These are phyloP conservation scores for Davidsoniella virescens DNA, from an alignment of 2,329 filamentous ascomycete species.

Conservation along the genomic window DNA sequence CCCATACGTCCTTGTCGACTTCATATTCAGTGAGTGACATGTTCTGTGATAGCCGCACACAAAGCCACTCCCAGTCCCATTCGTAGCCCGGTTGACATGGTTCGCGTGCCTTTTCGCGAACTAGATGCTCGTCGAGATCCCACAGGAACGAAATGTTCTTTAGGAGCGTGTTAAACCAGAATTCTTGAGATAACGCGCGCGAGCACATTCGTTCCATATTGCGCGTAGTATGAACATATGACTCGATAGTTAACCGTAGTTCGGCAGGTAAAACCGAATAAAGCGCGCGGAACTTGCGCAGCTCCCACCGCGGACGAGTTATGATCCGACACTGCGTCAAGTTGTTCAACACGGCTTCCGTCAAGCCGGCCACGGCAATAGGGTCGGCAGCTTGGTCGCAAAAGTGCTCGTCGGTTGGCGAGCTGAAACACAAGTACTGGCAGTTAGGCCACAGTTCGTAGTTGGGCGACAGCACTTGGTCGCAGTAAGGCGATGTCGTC, in stretches of 20 bases:
- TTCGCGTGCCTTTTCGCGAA: not conserved
- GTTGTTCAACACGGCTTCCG: constrained; percentile 2
- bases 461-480: constrained; percentile 3
- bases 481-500: not conserved
- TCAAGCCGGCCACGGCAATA: not conserved
- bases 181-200: not conserved
- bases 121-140: not conserved
- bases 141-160: constrained; percentile 1
- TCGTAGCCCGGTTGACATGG: not conserved
- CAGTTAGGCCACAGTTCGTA: constrained; percentile 7
- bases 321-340: not conserved
- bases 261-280: not conserved
- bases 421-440: constrained; percentile 2
- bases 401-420: constrained; percentile 1
- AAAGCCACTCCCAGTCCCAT: constrained; percentile 9
- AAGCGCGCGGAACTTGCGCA: not conserved
- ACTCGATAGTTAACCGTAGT: not conserved
- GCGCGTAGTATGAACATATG: not conserved
- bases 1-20: not conserved
- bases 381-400: constrained; percentile 1
- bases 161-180: not conserved
- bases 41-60: not conserved
- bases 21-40: not conserved
- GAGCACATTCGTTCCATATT: not conserved
- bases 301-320: not conserved